phyloP scores from a whole-genome alignment of 73 alveolate genomes.

The Symbiodinium pilosum region DNA sequence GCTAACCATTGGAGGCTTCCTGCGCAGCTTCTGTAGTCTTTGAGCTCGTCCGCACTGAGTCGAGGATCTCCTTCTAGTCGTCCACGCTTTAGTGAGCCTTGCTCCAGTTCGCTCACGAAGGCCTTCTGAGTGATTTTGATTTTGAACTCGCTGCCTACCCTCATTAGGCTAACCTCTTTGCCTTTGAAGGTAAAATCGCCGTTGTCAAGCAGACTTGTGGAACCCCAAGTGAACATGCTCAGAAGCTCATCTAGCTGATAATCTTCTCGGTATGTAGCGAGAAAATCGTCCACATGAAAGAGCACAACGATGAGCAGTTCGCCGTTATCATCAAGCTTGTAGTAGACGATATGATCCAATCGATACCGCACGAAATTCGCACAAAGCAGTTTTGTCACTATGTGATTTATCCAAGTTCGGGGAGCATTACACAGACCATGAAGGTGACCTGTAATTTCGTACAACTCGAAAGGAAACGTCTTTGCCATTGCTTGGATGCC shows the following conservation, averaged over 20 bases:
- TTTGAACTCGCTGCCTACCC: not conserved
- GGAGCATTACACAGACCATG: slow-evolving; percentile 27
- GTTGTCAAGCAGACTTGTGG: not conserved
- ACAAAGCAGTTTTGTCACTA: not conserved
- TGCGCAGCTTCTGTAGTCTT: not conserved
- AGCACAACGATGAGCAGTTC: not conserved
- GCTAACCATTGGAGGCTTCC: slow-evolving; percentile 29
- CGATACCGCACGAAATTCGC: not conserved
- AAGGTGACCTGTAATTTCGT: not conserved
- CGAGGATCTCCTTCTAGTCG: not conserved
- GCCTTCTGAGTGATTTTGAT: not conserved
- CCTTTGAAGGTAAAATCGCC: not conserved
- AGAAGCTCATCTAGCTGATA: not conserved
- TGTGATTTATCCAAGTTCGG: not conserved
- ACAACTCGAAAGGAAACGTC: not conserved
- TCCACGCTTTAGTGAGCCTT: not conserved
- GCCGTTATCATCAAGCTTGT: not conserved
- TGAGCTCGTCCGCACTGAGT: not conserved
- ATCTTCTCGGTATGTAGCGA: not conserved
- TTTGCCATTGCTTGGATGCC: not conserved
- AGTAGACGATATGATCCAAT: not conserved
- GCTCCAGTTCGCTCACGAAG: not conserved
- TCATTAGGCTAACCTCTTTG: slow-evolving; percentile 3
- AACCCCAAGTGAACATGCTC: slow-evolving; percentile 22
- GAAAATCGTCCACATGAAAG: slow-evolving; percentile 17